Conservation (phyloP, 73 alveolate species). For the Paramecium sexaurelia region DNA sequence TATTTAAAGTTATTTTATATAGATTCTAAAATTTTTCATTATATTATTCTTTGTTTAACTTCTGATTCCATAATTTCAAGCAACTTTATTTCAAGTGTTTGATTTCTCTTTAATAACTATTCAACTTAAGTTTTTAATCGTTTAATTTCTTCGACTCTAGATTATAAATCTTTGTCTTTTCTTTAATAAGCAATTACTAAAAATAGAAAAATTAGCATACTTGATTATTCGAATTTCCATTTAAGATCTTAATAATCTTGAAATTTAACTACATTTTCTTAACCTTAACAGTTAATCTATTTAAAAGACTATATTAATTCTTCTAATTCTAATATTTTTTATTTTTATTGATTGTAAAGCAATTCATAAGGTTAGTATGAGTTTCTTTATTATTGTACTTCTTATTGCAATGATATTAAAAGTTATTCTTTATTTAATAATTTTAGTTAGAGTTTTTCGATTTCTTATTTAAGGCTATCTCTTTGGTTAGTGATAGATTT, state of each 20-base stretch:
- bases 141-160: neutral
- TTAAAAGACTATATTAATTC: neutral
- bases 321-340: neutral
- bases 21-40: neutral
- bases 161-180: neutral
- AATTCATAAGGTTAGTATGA: neutral
- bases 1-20: neutral
- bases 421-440: neutral
- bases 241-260: neutral
- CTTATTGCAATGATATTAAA: neutral
- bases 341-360: neutral
- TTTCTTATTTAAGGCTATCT: neutral
- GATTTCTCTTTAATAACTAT: neutral
- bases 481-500: neutral
- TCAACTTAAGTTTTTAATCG: neutral
- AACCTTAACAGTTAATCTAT: neutral
- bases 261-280: neutral
- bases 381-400: slow-evolving; percentile 5
- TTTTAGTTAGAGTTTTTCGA: neutral
- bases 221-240: slow-evolving; percentile 21
- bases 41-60: neutral
- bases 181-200: slow-evolving; percentile 13
- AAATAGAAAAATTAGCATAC: neutral
- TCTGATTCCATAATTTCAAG: neutral
- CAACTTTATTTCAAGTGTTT: neutral